Evolutionary conservation across 495 filamentous ascomycete genomes (phyloP), one percentile per base, ranked within the genome.

Genomic region (Geoglossum glabrum): DNA sequence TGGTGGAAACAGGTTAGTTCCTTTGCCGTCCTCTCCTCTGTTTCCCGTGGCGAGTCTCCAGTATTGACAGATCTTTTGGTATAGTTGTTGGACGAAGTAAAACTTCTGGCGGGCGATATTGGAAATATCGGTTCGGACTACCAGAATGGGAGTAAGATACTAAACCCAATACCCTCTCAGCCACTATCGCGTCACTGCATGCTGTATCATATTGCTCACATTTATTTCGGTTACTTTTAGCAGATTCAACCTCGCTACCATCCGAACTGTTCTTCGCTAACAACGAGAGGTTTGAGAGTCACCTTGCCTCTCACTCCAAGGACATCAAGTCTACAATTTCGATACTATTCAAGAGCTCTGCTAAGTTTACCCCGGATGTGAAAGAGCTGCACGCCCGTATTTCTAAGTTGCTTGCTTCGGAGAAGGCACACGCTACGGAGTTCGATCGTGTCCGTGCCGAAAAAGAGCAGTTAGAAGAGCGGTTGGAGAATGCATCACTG

Each of bases 1-100:
- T 98, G 92, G 90, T 89, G 90, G 71, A 76, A 79, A 60, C 88
- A 96, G 79, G 89, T 95, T 74, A 66, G 76, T 71, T 15, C 8
- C 2, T 34, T 31, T 10, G 11, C 52, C 57, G 26, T 4, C 27
- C 25, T 45, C 13, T 11, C 40, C 3, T 40, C n/a, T 21, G n/a
- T 45, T 21, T 13, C 31, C 23, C 21, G 21, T 31, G 23, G 15
- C 47, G 8, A 57, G 27, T 46, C 40, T 17, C n/a, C 50, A 54
- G 52, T 7, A 27, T 38, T 58, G 33, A 59, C 19, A 57, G 7
- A 21, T 36, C n/a, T 36, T n/a, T 33, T 40, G 17, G 5, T 30
- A 30, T 38, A 59, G 57, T 54, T 59, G 27, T 38, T 59, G 45
- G 57, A 59, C 38, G 57, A 59, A 23, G 57, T 59, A 33, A 59